Conservation (phyloP, 257 asterid genomes). For the Sherardia arvensis region DNA sequence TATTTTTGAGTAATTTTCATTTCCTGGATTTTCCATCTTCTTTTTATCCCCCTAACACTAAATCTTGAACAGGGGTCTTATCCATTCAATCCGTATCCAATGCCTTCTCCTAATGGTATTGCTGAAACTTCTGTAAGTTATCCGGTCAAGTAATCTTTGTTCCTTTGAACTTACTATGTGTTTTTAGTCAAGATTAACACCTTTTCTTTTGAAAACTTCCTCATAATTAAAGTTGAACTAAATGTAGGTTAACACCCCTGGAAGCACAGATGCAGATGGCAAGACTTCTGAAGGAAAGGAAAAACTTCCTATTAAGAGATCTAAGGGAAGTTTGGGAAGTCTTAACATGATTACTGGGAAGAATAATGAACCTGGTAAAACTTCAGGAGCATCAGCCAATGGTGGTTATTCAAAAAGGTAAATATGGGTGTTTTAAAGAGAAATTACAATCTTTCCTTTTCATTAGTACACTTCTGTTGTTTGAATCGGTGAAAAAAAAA, state of each 20-base stretch:
- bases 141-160: conserved; percentile 1
- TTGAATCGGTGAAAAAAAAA: neutral
- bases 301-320: conserved; percentile 86
- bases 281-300: conserved; percentile 74
- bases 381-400: conserved; percentile 60
- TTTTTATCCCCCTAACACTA: conserved; percentile 13
- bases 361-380: conserved; percentile 52
- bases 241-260: conserved; percentile 48
- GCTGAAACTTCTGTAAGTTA: conserved; percentile 73
- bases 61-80: conserved; percentile 57
- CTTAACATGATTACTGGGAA: conserved; percentile 79
- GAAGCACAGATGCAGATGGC: conserved; percentile 61
- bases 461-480: neutral
- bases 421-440: neutral
- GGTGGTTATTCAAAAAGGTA: conserved; percentile 74
- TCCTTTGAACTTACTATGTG: neutral
- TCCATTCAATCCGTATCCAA: conserved; percentile 86
- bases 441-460: neutral
- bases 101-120: conserved; percentile 86
- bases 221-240: neutral
- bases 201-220: neutral
- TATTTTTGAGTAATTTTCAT: conserved; percentile 4
- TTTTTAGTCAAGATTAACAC: neutral
- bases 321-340: conserved; percentile 84
- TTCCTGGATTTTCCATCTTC: conserved; percentile 1